These are phyloP conservation scores for Byssochlamys sp. DNA, from an alignment of 2,329 filamentous ascomycete species.

Conservation along the genomic window DNA sequence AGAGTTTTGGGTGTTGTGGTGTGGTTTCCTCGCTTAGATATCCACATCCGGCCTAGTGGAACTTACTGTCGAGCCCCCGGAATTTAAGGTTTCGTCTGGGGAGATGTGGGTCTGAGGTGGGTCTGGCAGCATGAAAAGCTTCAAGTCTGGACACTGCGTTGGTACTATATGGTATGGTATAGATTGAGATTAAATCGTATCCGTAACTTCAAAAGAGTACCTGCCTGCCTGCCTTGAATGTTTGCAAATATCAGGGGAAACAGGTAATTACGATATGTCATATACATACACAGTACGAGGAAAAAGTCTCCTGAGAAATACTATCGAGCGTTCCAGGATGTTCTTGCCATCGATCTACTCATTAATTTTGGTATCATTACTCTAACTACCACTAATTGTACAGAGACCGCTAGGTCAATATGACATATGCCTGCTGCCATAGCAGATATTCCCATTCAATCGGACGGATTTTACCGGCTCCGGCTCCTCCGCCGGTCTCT, in stretches of 20 bases:
- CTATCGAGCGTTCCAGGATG: neutral
- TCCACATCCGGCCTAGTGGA: neutral
- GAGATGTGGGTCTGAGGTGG: neutral
- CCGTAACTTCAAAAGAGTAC: no score
- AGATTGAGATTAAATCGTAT: no score
- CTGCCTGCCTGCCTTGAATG: no score
- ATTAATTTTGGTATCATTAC: neutral
- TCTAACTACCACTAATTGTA: neutral
- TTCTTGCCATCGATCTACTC: neutral
- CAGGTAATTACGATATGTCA: neutral
- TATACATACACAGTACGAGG: neutral
- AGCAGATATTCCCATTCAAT: neutral
- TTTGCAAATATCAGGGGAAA: no score
- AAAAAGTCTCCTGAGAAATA: neutral
- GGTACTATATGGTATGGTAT: no score
- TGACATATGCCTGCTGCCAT: neutral
- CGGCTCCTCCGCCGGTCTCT: slow-evolving; percentile 14
- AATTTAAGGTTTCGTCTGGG: neutral
- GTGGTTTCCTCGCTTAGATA: neutral
- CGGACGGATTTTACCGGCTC: slow-evolving; percentile 12
- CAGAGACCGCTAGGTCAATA: neutral
- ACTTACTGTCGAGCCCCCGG: neutral
- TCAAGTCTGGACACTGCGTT: neutral
- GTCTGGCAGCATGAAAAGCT: neutral
- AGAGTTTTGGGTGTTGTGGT: neutral